Conservation (phyloP, 495 filamentous ascomycete species). For the Lepraria neglecta region DNA sequence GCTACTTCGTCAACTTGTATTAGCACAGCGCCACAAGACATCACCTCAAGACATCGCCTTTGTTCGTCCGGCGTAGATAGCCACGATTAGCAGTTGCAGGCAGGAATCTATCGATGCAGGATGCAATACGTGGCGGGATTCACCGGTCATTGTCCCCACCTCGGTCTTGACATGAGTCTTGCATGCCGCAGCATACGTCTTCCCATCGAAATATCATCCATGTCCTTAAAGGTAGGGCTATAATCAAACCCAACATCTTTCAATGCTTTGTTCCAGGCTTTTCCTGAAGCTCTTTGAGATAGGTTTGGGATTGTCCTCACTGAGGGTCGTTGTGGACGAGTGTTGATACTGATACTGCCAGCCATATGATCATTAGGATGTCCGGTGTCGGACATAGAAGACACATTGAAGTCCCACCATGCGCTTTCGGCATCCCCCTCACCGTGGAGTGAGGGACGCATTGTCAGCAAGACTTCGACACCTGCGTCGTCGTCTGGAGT, state of each 20-base stretch:
- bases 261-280: constrained; percentile 34
- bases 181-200: constrained; percentile 20
- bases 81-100: constrained; percentile 35
- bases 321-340: constrained; percentile 8
- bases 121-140: constrained; percentile 39
- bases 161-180: constrained; percentile 25
- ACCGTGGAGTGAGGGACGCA: constrained; percentile 3
- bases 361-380: too few relatives aligned
- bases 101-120: constrained; percentile 35
- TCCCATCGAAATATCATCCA: constrained; percentile 30
- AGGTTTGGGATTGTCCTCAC: constrained; percentile 15
- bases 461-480: neutral
- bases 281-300: constrained; percentile 24
- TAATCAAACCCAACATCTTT: constrained; percentile 37
- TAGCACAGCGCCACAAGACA: constrained; percentile 36
- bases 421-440: neutral
- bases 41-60: constrained; percentile 32
- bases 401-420: constrained; percentile 1
- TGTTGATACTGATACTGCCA: neutral
- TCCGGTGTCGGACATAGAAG: neutral
- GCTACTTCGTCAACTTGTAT: constrained; percentile 35
- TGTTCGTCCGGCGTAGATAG: constrained; percentile 31
- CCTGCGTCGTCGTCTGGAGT: neutral
- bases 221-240: constrained; percentile 32
- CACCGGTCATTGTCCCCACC: constrained; percentile 26